Evolutionary conservation across 495 filamentous ascomycete genomes (phyloP).

Genomic region (Chaetomium cochliodes): DNA sequence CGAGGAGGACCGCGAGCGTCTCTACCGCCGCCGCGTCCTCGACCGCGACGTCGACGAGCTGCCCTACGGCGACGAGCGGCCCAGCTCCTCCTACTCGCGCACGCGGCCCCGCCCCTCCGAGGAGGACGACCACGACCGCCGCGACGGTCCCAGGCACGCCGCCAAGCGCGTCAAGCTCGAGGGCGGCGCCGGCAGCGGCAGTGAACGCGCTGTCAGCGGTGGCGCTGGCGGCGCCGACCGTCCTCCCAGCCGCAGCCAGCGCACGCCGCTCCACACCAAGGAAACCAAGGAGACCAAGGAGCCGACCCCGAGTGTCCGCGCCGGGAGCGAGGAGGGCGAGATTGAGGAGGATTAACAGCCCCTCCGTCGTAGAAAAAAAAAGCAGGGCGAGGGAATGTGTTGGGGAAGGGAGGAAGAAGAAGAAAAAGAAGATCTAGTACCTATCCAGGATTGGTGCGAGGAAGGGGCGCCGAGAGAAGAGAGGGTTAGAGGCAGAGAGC

Average conservation of each 20-base stretch:
- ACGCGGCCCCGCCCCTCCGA: slow-evolving; percentile 67
- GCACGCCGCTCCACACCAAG: slow-evolving; percentile 44
- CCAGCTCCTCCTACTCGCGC: slow-evolving; percentile 59
- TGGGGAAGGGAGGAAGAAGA: no score
- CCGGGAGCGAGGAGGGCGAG: slow-evolving; percentile 95
- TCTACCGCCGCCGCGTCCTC: slow-evolving; percentile 80
- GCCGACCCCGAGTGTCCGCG: slow-evolving; percentile 57
- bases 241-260: slow-evolving; percentile 3
- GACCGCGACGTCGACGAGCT: slow-evolving; percentile 75
- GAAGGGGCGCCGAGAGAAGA: not conserved
- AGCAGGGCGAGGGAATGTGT: not conserved
- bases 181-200: not conserved
- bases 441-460: not conserved
- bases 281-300: slow-evolving; percentile 73
- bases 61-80: slow-evolving; percentile 80
- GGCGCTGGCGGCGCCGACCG: not conserved
- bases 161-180: slow-evolving; percentile 37
- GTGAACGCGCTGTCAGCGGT: not conserved
- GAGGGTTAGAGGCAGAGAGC: not conserved
- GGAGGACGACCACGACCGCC: slow-evolving; percentile 60
- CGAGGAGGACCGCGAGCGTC: slow-evolving; percentile 79
- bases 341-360: slow-evolving; percentile 87
- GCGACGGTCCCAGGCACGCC: slow-evolving; percentile 52
- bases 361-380: not conserved
- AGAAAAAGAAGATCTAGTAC: not conserved